Evolutionary conservation across 805 yeast genomes (phyloP), one percentile per base, ranked within the genome.

Genomic region (Ogataea nitratoaversa): DNA sequence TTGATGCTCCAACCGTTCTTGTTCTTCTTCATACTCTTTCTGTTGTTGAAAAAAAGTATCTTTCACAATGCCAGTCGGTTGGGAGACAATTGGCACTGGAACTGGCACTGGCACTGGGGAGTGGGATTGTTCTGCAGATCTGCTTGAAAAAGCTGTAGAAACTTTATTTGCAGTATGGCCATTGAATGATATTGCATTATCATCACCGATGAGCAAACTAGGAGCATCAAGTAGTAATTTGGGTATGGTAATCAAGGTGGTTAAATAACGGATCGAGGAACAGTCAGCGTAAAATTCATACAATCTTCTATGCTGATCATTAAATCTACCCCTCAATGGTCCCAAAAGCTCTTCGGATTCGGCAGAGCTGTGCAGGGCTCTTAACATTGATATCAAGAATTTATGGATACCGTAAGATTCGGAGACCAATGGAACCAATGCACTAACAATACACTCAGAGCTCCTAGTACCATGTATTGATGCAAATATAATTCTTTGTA

Each of bases 321-420:
- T 72, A 55, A 82, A 91, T 38, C 91, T 71, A 29, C 79, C 79
- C 47, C 79, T 70, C 47, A 91, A 70, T 3, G 93, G 91, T 49
- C 74, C 76, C 47, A 91, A 68, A 1, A 88, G 91, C 5, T 83
- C 95, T 17, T 76, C 84, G 23, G 78, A 81, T 42, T 82, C 79
- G 46, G 84, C 75, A 52, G 86, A 72, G 52, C 77, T 77, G 54
- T 84, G 78, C 78, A 91, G 72, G 0, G 95, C 97, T 49, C 96
- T 76, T 43, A 91, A 67, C 98, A 91, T 90, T 8, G 95, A 82
- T 2, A 87, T 84, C 42, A 84, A 68, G 53, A 91, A 91, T 61
- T 88, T 85, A 63, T 89, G 87, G 42, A 91, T 88, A 33, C 98
- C 98, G 56, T 87, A 90, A 2, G 95, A 77, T 61, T 91, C 99